These are phyloP conservation scores for Brasenia schreberi DNA, from an alignment of 164 flowering plant species.

Conservation along the genomic window DNA sequence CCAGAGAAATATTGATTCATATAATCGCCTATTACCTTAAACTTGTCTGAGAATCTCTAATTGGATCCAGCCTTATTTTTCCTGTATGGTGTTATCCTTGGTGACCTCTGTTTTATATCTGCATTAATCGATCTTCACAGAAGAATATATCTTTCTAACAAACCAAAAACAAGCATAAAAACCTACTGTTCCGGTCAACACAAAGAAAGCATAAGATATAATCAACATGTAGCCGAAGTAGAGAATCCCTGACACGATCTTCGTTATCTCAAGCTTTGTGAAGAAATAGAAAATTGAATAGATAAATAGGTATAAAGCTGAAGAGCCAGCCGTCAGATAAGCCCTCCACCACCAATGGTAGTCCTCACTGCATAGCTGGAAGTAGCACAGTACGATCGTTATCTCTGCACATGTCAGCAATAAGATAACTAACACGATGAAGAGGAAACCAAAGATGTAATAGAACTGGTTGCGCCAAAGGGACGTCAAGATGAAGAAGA, in stretches of 20 bases:
- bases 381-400: slow-evolving; percentile 75
- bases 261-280: slow-evolving; percentile 70
- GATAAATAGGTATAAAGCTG: slow-evolving; percentile 71
- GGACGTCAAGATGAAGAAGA: slow-evolving; percentile 51
- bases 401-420: slow-evolving; percentile 80
- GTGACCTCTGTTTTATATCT: background rate
- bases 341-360: slow-evolving; percentile 94
- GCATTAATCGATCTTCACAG: slow-evolving; percentile 36
- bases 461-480: slow-evolving; percentile 85
- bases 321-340: slow-evolving; percentile 78
- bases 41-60: background rate
- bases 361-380: slow-evolving; percentile 86
- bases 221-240: slow-evolving; percentile 79
- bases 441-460: slow-evolving; percentile 86
- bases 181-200: slow-evolving; percentile 71
- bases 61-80: background rate
- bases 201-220: slow-evolving; percentile 73
- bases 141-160: slow-evolving; percentile 70
- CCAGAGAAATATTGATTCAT: too few relatives aligned
- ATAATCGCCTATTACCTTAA: too few relatives aligned
- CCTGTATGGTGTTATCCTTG: background rate
- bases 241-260: slow-evolving; percentile 62
- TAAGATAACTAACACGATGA: slow-evolving; percentile 78
- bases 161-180: slow-evolving; percentile 89
- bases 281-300: slow-evolving; percentile 75